Conservation (phyloP, 208 protist genomes). For the Spongospora subterranea region DNA sequence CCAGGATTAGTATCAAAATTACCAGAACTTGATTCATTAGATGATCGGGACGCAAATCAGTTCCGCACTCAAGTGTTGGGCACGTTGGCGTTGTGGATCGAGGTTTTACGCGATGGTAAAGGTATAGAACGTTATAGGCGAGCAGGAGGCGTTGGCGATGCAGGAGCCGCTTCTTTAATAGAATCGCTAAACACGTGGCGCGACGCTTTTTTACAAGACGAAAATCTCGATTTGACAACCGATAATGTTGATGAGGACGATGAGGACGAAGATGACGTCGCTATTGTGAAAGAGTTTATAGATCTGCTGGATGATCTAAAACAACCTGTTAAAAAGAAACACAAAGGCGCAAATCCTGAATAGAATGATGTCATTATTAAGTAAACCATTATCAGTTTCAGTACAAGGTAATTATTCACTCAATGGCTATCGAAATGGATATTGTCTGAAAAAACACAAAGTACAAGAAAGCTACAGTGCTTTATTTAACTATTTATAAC, state of each 20-base stretch:
- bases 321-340: background rate
- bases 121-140: no score
- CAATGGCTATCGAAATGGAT: no score
- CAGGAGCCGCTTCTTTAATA: no score
- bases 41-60: background rate
- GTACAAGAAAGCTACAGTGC: no score
- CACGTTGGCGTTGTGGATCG: background rate
- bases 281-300: background rate
- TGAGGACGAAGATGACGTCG: background rate
- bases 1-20: background rate
- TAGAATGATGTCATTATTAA: no score
- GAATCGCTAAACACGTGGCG: background rate
- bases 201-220: background rate
- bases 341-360: background rate
- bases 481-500: background rate
- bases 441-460: no score
- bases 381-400: no score
- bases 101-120: background rate
- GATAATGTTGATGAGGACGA: background rate
- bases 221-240: background rate
- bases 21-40: background rate
- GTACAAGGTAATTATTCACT: no score
- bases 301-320: background rate
- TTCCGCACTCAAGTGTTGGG: background rate
- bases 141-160: background rate